Evolutionary conservation across 2,329 filamentous ascomycete genomes (phyloP), one percentile per base, ranked within the genome.

Genomic region (Monilinia polystroma): DNA sequence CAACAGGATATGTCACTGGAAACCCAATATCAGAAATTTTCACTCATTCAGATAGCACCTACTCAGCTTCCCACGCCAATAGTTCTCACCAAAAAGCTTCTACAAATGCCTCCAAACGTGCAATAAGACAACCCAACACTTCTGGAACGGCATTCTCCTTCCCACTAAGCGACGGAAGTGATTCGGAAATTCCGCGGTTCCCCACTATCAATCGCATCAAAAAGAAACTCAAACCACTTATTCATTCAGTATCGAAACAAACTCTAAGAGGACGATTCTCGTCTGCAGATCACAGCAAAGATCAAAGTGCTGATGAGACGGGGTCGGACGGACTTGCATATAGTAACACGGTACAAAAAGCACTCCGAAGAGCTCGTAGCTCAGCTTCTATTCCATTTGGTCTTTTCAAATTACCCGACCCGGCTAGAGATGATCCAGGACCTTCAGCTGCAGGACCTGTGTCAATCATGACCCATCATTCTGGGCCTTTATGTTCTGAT

Each of bases 301-400:
- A 51, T 14, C 20, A 62, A 59, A 35, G 45, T 35, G 26, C 45
- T n/a, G 29, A 62, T 23, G 45, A 38, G 32, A 16, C 32, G 23
- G 32, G 38, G 16, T 38, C 14, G 3, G 45, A 62, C 32, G 45
- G 45, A 20, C 10, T 51, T 6, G 29, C 8, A 20, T 26, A 51
- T 38, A 51, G 58, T 20, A 63, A 20, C 23, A 63, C 60, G 32
- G 49, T 55, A 4, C 18, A 16, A 10, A 63, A 55, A 29, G 49
- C 49, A 11, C 38, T 63, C 7, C 49, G 60, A 29, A 63, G 23
- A 55, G 60, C 60, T 41, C 47, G 60, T n/a, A 63, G 60, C 51
- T 63, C 60, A 32, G 60, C 49, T 43, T 54, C 60, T 29, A 6
- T 63, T 14, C 60, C 60, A 14, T 41, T 63, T 63, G 60, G 35